Evolutionary conservation across 2,329 filamentous ascomycete species (phyloP).

Genomic region (Trichoderma oligosporum): DNA sequence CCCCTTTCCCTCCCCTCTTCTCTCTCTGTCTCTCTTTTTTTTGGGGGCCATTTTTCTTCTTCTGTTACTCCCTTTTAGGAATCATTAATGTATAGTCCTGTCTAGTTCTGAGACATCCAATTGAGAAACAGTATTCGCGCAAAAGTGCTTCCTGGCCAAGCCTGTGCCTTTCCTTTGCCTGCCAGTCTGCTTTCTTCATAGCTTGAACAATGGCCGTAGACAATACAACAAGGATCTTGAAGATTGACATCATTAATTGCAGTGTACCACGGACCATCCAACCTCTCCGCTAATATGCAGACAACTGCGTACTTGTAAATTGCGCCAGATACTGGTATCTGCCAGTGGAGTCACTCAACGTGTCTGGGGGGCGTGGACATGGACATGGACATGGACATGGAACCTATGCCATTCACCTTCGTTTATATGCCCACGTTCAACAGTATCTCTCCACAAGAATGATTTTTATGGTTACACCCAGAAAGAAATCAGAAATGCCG

Average conservation of each 20-base stretch:
- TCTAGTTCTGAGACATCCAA: background rate
- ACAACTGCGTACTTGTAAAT: background rate
- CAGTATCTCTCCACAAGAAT: background rate
- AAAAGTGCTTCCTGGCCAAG: background rate
- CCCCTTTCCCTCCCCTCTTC: too few relatives aligned
- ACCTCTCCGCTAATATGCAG: background rate
- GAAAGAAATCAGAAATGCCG: background rate
- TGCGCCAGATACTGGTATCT: background rate
- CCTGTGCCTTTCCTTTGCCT: too few relatives aligned
- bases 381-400: background rate
- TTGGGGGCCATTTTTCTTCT: background rate
- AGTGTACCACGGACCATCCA: background rate
- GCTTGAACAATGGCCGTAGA: too few relatives aligned
- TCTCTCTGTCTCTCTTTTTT: too few relatives aligned
- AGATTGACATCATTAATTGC: background rate
- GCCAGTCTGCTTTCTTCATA: background rate
- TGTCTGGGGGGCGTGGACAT: background rate
- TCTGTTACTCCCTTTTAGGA: background rate
- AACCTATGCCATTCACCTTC: background rate
- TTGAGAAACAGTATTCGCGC: background rate
- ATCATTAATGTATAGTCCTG: background rate
- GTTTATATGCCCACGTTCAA: background rate
- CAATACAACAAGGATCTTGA: background rate
- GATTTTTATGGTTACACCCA: background rate
- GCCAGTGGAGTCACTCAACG: slow-evolving; percentile 4